Base-by-base conservation (phyloP, 805 yeast genomes). In the Lipomyces yamanashiensis region DNA sequence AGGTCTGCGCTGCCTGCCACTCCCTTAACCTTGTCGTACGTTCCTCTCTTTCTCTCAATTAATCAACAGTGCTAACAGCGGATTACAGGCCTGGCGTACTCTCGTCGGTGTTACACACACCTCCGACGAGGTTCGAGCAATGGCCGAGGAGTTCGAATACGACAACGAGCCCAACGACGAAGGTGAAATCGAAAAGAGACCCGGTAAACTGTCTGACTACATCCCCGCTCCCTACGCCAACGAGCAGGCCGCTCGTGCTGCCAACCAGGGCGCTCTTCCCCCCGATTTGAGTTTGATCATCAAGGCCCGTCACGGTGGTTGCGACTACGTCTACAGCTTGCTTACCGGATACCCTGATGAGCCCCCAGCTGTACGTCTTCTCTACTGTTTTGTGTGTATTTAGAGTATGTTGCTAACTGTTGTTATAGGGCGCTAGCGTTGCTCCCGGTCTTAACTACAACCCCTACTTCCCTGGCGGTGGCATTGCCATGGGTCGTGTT, bases 381-480 rank as follows among this genome's bases (percentile, higher is more conserved):
- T 17, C 15, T 34, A 1, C 13, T 34, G 8, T 15, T 7, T n/a
- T 34, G 43, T 8, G 10, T 36, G 4, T 12, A 36, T 17, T 51
- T 12, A 17, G 45, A 9, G n/a, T 4, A 10, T 9, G 8, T 13
- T 52, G n/a, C 33, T 52, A n/a, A 19, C 15, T 15, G 17, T 36
- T 39, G 15, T 28, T 28, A n/a, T 37, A 52, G 55, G 55, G 99
- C 83, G 97, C 90, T 66, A 84, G 78, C 58, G 83, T 95, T 73
- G 96, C 98, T 64, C 89, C 90, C 67, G 99, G 99, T 70, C 79
- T 96, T 67, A 95, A 95, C 87, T 95, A 95, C 82, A 95, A 95
- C 85, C 99, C 99, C 75, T 95, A 95, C 85, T 95, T 95, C 97
- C 98, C 99, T 78, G 98, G 98, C 81, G 98, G 99, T 71, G 85